A percentile compares a stretch with the other conserved stretches of the same genome.
phyloP scores from a whole-genome alignment of 2,329 filamentous ascomycete genomes.

The Hypoxylon rubiginosum region DNA sequence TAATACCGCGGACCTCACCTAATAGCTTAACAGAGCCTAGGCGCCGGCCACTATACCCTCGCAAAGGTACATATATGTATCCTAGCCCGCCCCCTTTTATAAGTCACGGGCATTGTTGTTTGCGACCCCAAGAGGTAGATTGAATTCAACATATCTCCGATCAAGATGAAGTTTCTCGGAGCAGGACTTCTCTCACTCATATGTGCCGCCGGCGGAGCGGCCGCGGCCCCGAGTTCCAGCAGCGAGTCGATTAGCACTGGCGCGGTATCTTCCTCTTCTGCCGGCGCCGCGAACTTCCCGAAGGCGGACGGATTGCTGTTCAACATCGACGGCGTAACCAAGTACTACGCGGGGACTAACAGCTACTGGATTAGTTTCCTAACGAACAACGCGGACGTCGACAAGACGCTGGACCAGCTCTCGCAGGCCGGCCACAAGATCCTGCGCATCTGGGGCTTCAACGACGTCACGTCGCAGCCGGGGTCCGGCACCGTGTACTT shows the following conservation, averaged over 20 bases:
- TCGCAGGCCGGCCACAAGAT: constrained; percentile 67
- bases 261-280: constrained; percentile 25
- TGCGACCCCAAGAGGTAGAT: not conserved
- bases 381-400: constrained; percentile 66
- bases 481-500: constrained; percentile 61
- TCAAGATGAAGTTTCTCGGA: constrained; percentile 46
- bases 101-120: not conserved
- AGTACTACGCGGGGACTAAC: constrained; percentile 66
- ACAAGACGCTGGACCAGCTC: constrained; percentile 64
- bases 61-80: constrained; percentile 21
- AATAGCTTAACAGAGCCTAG: constrained; percentile 5
- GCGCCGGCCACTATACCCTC: constrained; percentile 1
- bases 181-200: constrained; percentile 42
- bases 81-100: not conserved
- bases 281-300: constrained; percentile 42
- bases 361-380: constrained; percentile 67
- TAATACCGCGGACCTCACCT: constrained; percentile 1
- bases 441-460: constrained; percentile 73
- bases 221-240: not conserved
- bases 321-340: constrained; percentile 58
- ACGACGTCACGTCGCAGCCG: constrained; percentile 64
- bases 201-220: constrained; percentile 30
- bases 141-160: not conserved
- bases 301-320: constrained; percentile 51
- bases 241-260: constrained; percentile 27